A percentile compares a stretch with the other conserved stretches of the same genome.
Conservation (phyloP, 73 alveolate genomes). For the Uronychia setigera region DNA sequence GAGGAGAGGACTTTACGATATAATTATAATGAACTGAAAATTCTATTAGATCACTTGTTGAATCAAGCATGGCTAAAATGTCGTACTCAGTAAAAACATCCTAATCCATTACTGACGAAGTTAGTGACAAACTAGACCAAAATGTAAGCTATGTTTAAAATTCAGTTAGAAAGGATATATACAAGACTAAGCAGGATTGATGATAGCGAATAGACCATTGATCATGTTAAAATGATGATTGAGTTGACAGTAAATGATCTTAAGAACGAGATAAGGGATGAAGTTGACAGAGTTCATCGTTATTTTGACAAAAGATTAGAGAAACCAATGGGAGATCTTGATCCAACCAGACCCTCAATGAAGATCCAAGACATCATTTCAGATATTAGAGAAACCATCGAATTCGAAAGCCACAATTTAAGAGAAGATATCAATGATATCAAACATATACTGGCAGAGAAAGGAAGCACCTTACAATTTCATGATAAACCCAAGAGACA, state of each 20-base stretch:
- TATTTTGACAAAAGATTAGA: neutral
- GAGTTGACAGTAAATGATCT: neutral
- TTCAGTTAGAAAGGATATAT: neutral
- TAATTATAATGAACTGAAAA: neutral
- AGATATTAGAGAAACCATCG: neutral
- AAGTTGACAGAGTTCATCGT: neutral
- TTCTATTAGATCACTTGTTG: neutral
- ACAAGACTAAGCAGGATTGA: neutral
- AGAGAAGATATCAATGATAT: neutral
- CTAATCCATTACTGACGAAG: neutral
- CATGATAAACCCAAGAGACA: neutral
- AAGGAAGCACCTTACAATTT: neutral
- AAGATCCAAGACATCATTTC: neutral
- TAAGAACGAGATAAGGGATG: neutral
- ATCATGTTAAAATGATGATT: too few relatives aligned
- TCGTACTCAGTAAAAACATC: neutral
- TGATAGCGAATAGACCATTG: neutral
- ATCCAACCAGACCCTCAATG: neutral
- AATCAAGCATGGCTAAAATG: neutral
- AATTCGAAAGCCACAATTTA: neutral
- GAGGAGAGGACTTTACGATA: neutral
- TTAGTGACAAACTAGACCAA: neutral
- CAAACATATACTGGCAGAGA: neutral
- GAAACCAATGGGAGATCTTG: neutral
- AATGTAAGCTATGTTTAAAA: neutral